Evolutionary conservation across 1,284 basidiomycete genomes (phyloP).

Genomic region (Moesziomyces antarcticus): DNA sequence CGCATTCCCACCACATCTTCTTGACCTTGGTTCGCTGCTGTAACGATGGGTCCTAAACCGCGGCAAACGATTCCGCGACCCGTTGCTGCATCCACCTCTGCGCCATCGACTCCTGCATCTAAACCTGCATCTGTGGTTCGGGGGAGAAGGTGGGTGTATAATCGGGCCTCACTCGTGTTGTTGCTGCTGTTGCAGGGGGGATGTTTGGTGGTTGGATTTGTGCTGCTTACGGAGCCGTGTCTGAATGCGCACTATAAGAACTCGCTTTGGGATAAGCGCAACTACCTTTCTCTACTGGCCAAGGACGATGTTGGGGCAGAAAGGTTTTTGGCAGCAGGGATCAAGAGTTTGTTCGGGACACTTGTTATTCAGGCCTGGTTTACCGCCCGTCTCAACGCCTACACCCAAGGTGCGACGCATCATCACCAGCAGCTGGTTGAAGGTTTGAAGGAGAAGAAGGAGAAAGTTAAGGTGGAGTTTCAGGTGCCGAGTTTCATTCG

Average conservation of each 20-base stretch:
- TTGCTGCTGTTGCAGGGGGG: slow-evolving; percentile 15
- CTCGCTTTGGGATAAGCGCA: slow-evolving; percentile 6
- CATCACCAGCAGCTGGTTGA: not conserved
- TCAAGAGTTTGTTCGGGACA: slow-evolving; percentile 17
- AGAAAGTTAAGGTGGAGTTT: not conserved
- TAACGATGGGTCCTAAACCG: slow-evolving; percentile 22
- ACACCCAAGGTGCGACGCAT: slow-evolving; percentile 2
- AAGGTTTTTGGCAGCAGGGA: slow-evolving; percentile 11
- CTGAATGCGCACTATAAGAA: slow-evolving; percentile 12
- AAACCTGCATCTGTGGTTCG: no score
- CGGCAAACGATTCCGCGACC: slow-evolving; percentile 6
- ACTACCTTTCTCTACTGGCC: slow-evolving; percentile 12
- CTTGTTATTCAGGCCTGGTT: slow-evolving; percentile 39
- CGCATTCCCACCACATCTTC: not conserved
- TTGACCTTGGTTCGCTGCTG: not conserved
- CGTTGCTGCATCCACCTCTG: not conserved
- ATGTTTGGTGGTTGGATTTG: slow-evolving; percentile 14
- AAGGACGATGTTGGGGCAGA: slow-evolving; percentile 1
- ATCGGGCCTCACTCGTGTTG: not conserved
- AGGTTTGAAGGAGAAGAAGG: not conserved
- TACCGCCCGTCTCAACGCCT: slow-evolving; percentile 14
- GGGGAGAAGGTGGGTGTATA: slow-evolving; percentile 17
- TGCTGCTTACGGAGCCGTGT: slow-evolving; percentile 39
- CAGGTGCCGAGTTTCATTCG: slow-evolving; percentile 18
- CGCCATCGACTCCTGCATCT: not conserved